Evolutionary conservation across 495 filamentous ascomycete species (phyloP).

Genomic region (Aspergillus conjunctus): DNA sequence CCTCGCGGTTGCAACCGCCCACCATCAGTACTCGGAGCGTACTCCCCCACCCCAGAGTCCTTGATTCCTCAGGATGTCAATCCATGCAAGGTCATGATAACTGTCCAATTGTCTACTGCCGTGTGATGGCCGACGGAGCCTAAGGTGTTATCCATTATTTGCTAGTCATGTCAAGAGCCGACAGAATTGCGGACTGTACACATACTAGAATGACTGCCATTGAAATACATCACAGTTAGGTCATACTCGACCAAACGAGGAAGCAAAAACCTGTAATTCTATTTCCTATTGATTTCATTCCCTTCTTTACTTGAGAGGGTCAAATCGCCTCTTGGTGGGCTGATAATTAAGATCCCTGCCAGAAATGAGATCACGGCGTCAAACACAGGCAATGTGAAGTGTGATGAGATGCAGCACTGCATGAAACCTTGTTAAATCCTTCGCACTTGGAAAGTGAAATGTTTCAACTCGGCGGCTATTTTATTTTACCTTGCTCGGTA

Average conservation of each 20-base stretch:
- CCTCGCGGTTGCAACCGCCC: neutral
- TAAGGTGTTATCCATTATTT: neutral
- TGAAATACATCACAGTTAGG: too few species aligned
- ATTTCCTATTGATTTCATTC: neutral
- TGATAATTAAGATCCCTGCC: slow-evolving; percentile 2
- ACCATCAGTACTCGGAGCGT: neutral
- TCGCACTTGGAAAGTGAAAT: slow-evolving; percentile 11
- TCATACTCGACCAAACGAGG: too few species aligned
- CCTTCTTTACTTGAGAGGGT: neutral
- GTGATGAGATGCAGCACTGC: slow-evolving; percentile 24
- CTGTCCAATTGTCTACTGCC: neutral
- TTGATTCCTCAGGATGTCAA: slow-evolving; percentile 5
- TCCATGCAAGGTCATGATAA: neutral
- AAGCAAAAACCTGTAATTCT: neutral
- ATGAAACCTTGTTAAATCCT: slow-evolving; percentile 23
- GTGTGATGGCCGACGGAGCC: neutral
- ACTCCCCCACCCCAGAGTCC: neutral
- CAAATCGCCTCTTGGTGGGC: slow-evolving; percentile 3
- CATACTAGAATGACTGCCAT: too few species aligned
- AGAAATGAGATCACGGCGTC: slow-evolving; percentile 24
- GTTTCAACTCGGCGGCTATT: slow-evolving; percentile 16
- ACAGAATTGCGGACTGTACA: neutral
- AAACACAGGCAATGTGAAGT: slow-evolving; percentile 14
- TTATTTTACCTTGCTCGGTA: neutral
- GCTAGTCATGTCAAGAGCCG: neutral